Base-by-base conservation (phyloP, 805 yeast species). In the Sugiyamaella lignohabitans region DNA sequence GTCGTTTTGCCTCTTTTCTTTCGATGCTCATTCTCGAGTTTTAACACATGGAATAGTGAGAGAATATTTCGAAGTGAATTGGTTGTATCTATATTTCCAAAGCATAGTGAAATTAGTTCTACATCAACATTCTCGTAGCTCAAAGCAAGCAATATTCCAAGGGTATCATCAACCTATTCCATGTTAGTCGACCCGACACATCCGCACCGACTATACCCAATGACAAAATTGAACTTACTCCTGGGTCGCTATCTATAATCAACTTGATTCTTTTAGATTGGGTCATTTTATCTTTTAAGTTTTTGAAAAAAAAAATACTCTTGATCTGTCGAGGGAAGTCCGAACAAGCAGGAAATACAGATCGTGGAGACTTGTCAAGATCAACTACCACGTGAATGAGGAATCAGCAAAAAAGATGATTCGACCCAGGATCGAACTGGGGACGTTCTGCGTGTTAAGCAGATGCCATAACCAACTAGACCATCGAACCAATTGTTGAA, bases 391-490 rank as follows among this genome's bases (percentile, higher is more conserved):
- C n/a, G n/a, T n/a, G n/a, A n/a, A n/a, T n/a, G n/a, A n/a, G n/a
- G n/a, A n/a, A n/a, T n/a, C n/a, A n/a, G n/a, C n/a, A 45, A 67
- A 70, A 72, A 64, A 64, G 64, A 58, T 88, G 96, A 87, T 84
- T 87, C 82, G 84, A 88, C 96, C 97, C 97, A 88, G 97, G 97
- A 87, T 91, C 96, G 97, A 91, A 91, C 97, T 88, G 96, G 97
- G 96, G 97, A 91, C 97, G 88, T 86, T 86, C 93, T 87, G 96
- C 96, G 96, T 89, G 97, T 89, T 87, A 89, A 87, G 96, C 96
- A 88, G 93, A 86, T 85, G 96, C 95, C 96, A 89, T 89, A 80
- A 88, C 96, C 96, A 72, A 88, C 96, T 88, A 88, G 96, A 88
- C 96, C 96, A 88, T 88, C 82, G 80, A 82, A 81, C 93, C 93